Conservation (phyloP, 2,329 filamentous ascomycete species). For the Cladosporium cucumerinum region DNA sequence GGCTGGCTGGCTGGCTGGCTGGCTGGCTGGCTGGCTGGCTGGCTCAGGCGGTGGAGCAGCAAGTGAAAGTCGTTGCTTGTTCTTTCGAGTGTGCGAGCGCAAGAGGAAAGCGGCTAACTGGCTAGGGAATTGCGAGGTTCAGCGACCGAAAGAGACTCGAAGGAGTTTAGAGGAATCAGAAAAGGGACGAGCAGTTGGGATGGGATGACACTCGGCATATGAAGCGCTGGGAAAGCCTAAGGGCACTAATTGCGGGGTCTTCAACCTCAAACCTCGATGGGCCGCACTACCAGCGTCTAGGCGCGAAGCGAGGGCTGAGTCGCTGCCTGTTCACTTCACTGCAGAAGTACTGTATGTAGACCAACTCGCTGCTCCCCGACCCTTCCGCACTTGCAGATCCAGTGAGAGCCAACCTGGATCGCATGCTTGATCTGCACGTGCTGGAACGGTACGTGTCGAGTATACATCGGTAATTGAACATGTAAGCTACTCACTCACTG, state of each 20-base stretch:
- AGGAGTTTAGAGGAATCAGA: conserved; percentile 8
- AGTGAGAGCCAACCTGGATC: not conserved
- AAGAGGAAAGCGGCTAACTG: conserved; percentile 6
- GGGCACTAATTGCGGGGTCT: not conserved
- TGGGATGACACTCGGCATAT: conserved; percentile 2
- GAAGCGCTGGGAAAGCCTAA: not conserved
- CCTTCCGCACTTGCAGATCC: not conserved
- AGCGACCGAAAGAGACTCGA: not conserved
- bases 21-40: not conserved
- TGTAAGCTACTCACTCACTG: too few species aligned
- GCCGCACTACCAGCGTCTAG: not conserved
- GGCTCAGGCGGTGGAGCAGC: not conserved
- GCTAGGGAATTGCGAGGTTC: not conserved
- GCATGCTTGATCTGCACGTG: not conserved
- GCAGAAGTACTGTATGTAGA: too few species aligned
- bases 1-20: not conserved
- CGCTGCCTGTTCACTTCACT: not conserved
- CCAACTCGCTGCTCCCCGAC: not conserved
- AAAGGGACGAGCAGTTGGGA: conserved; percentile 7
- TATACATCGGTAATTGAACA: not conserved
- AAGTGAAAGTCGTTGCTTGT: not conserved
- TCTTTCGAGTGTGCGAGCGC: not conserved
- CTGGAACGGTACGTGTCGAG: not conserved
- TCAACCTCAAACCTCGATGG: not conserved
- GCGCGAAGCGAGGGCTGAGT: not conserved